Conservation (phyloP, 768 basidiomycete genomes). For the Pleurotus pulmonarius region DNA sequence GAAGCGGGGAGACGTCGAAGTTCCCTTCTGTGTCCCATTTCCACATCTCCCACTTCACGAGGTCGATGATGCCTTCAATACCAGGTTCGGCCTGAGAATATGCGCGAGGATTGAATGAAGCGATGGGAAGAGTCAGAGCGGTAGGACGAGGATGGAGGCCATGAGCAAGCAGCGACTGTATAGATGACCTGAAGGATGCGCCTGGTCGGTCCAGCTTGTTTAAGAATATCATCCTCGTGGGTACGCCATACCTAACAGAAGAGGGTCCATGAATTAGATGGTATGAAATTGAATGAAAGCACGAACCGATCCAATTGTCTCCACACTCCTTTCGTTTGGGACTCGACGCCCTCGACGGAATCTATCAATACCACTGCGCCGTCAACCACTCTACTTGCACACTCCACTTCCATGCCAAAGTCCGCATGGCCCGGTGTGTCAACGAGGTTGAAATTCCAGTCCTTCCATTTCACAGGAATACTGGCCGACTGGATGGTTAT, state of each 20-base stretch:
- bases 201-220: constrained; percentile 90
- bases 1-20: constrained; percentile 43
- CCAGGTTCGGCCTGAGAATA: constrained; percentile 79
- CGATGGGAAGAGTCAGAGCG: constrained; percentile 66
- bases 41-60: constrained; percentile 84
- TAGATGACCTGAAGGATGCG: constrained; percentile 69
- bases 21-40: constrained; percentile 59
- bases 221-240: constrained; percentile 74
- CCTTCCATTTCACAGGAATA: constrained; percentile 82
- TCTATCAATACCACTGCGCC: constrained; percentile 87
- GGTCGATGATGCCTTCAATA: constrained; percentile 78
- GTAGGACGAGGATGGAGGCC: constrained; percentile 74
- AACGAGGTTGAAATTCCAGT: constrained; percentile 83
- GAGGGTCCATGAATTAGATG: constrained; percentile 4
- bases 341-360: constrained; percentile 88
- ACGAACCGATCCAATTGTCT: constrained; percentile 74
- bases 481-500: constrained; percentile 93
- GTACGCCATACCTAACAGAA: constrained; percentile 65
- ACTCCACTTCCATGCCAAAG: constrained; percentile 97
- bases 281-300: constrained; percentile 9
- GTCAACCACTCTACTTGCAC: constrained; percentile 86
- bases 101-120: constrained; percentile 65
- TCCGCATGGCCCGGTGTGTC: constrained; percentile 93
- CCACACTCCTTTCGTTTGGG: constrained; percentile 90
- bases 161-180: constrained; percentile 71